These are phyloP conservation scores for Ustilago nuda DNA, from an alignment of 1,284 basidiomycete species.

Conservation along the genomic window DNA sequence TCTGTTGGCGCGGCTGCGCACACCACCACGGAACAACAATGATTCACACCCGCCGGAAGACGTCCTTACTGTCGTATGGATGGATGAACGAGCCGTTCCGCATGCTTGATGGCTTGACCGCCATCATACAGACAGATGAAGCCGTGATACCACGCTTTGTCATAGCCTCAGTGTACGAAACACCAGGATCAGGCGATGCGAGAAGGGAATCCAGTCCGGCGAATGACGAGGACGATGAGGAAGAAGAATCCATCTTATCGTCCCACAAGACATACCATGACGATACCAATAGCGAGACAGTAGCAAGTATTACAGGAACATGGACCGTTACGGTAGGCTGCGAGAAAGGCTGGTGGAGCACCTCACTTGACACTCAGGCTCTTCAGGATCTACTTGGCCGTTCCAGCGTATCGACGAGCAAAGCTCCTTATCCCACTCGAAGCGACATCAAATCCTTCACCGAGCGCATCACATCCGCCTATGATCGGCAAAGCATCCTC, in stretches of 20 bases:
- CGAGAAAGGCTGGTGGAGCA: slow-evolving; percentile 30
- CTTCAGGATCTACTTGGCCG: neutral
- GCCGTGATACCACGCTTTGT: slow-evolving; percentile 4
- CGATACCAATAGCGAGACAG: neutral
- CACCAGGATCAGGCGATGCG: neutral
- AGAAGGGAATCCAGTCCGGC: neutral
- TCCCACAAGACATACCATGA: neutral
- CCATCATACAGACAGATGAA: slow-evolving; percentile 15
- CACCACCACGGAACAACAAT: neutral
- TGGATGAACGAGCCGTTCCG: slow-evolving; percentile 11
- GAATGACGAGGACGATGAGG: slow-evolving; percentile 8
- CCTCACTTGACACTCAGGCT: neutral
- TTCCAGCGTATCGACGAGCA: neutral
- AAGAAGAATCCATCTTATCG: slow-evolving; percentile 5
- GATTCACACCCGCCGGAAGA: neutral
- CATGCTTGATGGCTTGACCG: slow-evolving; percentile 17
- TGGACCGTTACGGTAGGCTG: slow-evolving; percentile 25
- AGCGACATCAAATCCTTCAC: slow-evolving; percentile 1
- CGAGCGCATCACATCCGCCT: slow-evolving; percentile 11
- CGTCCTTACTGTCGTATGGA: neutral
- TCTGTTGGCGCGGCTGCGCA: neutral
- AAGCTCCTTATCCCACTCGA: neutral
- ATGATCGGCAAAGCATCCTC: slow-evolving; percentile 17
- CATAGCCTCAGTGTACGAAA: neutral
- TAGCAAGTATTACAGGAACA: neutral